These are phyloP conservation scores for Daedaleopsis sinensis DNA, from an alignment of 768 basidiomycete genomes.

Conservation along the genomic window DNA sequence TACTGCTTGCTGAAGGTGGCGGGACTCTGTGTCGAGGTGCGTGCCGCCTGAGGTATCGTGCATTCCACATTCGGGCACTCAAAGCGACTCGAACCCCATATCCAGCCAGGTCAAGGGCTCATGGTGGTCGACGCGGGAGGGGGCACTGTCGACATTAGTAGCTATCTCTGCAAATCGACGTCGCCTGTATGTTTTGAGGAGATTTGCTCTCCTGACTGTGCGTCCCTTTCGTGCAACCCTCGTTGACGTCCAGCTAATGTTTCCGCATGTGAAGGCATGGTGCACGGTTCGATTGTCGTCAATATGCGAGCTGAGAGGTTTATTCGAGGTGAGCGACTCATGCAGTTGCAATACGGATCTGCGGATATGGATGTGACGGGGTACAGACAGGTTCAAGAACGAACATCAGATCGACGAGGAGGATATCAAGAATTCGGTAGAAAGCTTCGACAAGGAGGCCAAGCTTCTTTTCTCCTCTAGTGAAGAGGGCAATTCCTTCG, in stretches of 20 bases:
- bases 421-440: constrained; percentile 38
- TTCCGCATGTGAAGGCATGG: constrained; percentile 33
- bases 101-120: constrained; percentile 47
- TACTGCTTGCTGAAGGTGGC: constrained; percentile 44
- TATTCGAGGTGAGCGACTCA: constrained; percentile 31
- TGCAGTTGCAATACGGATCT: background rate
- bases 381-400: constrained; percentile 4
- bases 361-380: background rate
- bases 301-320: constrained; percentile 37
- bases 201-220: constrained; percentile 44
- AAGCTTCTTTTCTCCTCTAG: constrained; percentile 46
- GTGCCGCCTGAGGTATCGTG: too few species aligned
- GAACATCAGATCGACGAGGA: constrained; percentile 37
- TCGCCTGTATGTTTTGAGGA: constrained; percentile 44
- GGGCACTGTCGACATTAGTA: constrained; percentile 62
- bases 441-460: constrained; percentile 43
- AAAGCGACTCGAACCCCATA: background rate
- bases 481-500: constrained; percentile 23
- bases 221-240: background rate
- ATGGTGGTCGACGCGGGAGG: constrained; percentile 66
- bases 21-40: constrained; percentile 32
- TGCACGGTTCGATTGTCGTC: constrained; percentile 45
- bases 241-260: background rate
- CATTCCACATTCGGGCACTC: too few species aligned
- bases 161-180: constrained; percentile 46